A percentile compares a stretch with the other conserved stretches of the same genome.
These are phyloP conservation scores for Saccharomyces hybrid DNA, from an alignment of 1,139 yeast genomes.

Conservation along the genomic window DNA sequence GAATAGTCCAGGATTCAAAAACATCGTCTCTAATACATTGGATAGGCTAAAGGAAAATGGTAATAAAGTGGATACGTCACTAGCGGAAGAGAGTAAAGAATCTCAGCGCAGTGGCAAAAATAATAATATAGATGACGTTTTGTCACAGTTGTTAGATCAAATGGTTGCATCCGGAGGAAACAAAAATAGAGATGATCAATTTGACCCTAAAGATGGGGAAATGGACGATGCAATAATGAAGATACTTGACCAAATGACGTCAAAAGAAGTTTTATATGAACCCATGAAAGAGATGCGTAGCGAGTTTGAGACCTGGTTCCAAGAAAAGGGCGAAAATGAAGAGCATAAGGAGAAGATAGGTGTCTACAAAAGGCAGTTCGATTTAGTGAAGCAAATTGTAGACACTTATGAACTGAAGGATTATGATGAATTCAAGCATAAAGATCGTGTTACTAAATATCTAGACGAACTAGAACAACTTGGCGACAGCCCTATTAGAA, in stretches of 20 bases:
- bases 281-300: constrained; percentile 76
- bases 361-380: constrained; percentile 50
- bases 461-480: constrained; percentile 69
- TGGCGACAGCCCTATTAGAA: constrained; percentile 73
- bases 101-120: constrained; percentile 16
- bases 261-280: constrained; percentile 80
- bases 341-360: constrained; percentile 43
- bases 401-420: constrained; percentile 49
- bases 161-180: constrained; percentile 33
- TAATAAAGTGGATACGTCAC: constrained; percentile 53
- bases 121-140: constrained; percentile 46
- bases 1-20: constrained; percentile 49
- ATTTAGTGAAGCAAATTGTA: constrained; percentile 46
- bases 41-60: constrained; percentile 69
- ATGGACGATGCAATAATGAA: constrained; percentile 57
- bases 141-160: constrained; percentile 44
- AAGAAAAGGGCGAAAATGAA: constrained; percentile 37
- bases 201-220: constrained; percentile 47
- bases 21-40: constrained; percentile 74
- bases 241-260: constrained; percentile 75
- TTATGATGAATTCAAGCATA: constrained; percentile 48
- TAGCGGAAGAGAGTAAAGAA: constrained; percentile 39
- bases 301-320: constrained; percentile 44
- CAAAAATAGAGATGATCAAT: constrained; percentile 36
- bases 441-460: constrained; percentile 48